Base-by-base conservation (phyloP, 1,284 basidiomycete species). In the Heimioporus punctisporus region DNA sequence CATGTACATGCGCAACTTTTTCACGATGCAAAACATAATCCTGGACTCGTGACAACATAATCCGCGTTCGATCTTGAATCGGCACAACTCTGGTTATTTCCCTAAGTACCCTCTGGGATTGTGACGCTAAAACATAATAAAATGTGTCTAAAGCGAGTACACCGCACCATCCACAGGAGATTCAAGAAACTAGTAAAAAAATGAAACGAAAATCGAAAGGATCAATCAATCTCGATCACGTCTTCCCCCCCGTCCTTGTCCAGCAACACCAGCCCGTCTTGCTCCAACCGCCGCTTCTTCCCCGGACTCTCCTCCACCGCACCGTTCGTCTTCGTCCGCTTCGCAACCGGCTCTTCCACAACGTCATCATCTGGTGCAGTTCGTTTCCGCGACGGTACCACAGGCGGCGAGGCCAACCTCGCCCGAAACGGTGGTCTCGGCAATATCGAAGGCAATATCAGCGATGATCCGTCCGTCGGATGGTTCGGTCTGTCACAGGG, bases 251-350 rank as follows among this genome's bases (percentile, higher is more conserved):
- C 79, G 42, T 86, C 75, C n/a, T 74, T 72, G 26, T 89, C 87
- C 65, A 92, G 68, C 60, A 90, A 60, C 37, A 92, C 68, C 43
- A 92, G 62, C 19, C 89, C 90, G 57, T 92, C 88, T 63, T 88
- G 84, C 49, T 92, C 89, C 54, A 91, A 64, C 56, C 74, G 71
- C 55, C 81, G 70, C 65, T 79, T 82, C 72, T 90, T 89, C 63
- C 80, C 86, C 15, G 87, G 84, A 57, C 82, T 85, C 49, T 69
- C 69, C 28, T 52, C 46, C 23, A 41, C 50, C 52, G 44, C 7
- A 2, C 65, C 66, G 40, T 70, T 68, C 11, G 23, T 66, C 61
- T 74, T 78, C 3, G 69, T 62, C 21, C 82, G 76, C 70, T 91
- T 91, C 12, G 83, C 74, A 3, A 77, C 74, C 0, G 82, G 85